A percentile compares a stretch with the other conserved stretches of the same genome.
Conservation (phyloP, 208 protist genomes). For the Trypanosoma melophagium region DNA sequence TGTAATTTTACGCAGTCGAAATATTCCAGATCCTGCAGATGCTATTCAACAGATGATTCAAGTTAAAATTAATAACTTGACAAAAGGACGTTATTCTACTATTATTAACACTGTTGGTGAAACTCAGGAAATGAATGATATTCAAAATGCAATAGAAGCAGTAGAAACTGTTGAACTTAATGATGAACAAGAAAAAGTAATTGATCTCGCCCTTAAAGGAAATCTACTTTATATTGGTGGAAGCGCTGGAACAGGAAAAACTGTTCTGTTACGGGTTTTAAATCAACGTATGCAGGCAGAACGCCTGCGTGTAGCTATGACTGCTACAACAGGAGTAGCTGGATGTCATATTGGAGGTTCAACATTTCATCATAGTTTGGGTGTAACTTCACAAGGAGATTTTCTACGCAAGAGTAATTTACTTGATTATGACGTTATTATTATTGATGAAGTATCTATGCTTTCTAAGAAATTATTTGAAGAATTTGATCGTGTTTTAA, state of each 20-base stretch:
- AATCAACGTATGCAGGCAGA: constrained; percentile 69
- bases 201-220: constrained; percentile 76
- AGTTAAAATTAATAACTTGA: constrained; percentile 76
- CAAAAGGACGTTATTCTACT: constrained; percentile 72
- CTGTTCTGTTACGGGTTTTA: constrained; percentile 75
- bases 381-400: constrained; percentile 68
- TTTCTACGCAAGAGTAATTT: constrained; percentile 74
- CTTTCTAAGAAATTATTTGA: constrained; percentile 84
- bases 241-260: constrained; percentile 90
- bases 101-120: constrained; percentile 48
- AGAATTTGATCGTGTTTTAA: constrained; percentile 79
- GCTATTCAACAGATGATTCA: constrained; percentile 81
- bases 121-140: constrained; percentile 21
- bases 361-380: constrained; percentile 90
- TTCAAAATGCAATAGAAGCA: constrained; percentile 4
- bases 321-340: constrained; percentile 87
- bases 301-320: constrained; percentile 85
- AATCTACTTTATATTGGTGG: constrained; percentile 88
- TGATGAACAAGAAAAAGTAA: constrained; percentile 84
- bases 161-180: constrained; percentile 59
- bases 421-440: constrained; percentile 86
- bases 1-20: constrained; percentile 54
- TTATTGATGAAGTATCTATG: constrained; percentile 94
- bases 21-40: constrained; percentile 68
- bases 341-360: constrained; percentile 89